Percentiles rank a stretch among this genome's conserved stretches.
Conservation (phyloP, 176 grass and related monocot genomes). For the Cenchrus purpureus region DNA sequence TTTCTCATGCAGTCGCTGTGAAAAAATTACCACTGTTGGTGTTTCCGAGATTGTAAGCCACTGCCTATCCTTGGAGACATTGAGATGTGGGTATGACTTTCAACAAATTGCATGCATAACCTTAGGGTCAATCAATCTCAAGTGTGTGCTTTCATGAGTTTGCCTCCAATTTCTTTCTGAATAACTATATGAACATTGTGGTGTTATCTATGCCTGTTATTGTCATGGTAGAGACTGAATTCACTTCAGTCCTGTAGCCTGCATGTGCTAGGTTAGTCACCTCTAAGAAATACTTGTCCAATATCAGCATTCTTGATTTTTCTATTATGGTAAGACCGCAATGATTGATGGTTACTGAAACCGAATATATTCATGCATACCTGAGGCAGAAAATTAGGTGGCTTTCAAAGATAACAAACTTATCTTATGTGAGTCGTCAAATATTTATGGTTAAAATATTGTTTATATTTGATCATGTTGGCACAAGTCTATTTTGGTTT, state of each 20-base stretch:
- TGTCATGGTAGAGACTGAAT: neutral
- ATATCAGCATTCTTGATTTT: neutral
- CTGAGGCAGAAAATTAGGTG: neutral
- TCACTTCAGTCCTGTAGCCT: neutral
- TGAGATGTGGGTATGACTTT: slow-evolving; percentile 91
- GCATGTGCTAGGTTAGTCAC: neutral
- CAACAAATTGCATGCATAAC: slow-evolving; percentile 9
- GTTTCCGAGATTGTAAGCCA: slow-evolving; percentile 75
- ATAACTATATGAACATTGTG: neutral
- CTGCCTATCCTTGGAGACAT: slow-evolving; percentile 78
- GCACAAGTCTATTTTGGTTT: neutral
- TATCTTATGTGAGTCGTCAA: neutral
- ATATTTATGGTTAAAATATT: neutral
- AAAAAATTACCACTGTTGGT: slow-evolving; percentile 63
- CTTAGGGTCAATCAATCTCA: neutral
- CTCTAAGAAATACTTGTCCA: neutral
- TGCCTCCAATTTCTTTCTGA: neutral
- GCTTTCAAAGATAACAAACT: neutral
- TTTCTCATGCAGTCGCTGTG: slow-evolving; percentile 68
- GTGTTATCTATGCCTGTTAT: neutral
- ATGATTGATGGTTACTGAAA: slow-evolving; percentile 34
- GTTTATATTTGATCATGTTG: neutral
- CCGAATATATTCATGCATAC: neutral
- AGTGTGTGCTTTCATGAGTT: neutral
- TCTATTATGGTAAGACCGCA: neutral